phyloP scores from a whole-genome alignment of 768 basidiomycete genomes.

The Boletus rubropictus region DNA sequence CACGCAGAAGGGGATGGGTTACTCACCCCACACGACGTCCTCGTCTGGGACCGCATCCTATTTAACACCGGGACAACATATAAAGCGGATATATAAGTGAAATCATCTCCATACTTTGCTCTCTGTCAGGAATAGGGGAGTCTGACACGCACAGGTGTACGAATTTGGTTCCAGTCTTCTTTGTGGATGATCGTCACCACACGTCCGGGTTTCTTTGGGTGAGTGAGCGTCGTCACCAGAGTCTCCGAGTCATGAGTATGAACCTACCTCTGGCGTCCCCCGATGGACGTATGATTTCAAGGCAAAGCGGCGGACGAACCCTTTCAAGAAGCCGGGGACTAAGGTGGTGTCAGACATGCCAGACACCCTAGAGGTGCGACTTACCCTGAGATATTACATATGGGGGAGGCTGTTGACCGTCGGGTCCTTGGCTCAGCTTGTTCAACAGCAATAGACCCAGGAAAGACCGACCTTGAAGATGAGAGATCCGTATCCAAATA shows the following conservation, averaged over 20 bases:
- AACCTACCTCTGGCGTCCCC: slow-evolving; percentile 71
- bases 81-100: neutral
- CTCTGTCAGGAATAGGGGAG: neutral
- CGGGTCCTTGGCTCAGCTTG: neutral
- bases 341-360: neutral
- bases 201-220: slow-evolving; percentile 66
- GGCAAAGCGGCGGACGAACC: slow-evolving; percentile 84
- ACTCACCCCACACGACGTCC: slow-evolving; percentile 58
- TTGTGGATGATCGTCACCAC: slow-evolving; percentile 88
- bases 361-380: no score
- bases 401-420: slow-evolving; percentile 63
- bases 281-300: slow-evolving; percentile 90
- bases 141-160: slow-evolving; percentile 44
- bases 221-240: slow-evolving; percentile 61
- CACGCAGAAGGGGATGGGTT: no score
- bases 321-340: slow-evolving; percentile 83
- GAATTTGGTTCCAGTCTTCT: slow-evolving; percentile 77
- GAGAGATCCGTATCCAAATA: slow-evolving; percentile 89
- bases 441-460: neutral
- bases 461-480: slow-evolving; percentile 65
- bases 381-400: slow-evolving; percentile 66
- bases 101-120: neutral
- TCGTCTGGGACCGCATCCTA: slow-evolving; percentile 26
- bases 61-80: neutral
- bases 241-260: slow-evolving; percentile 57